These are phyloP conservation scores for Aspergillus bombycis DNA, from an alignment of 2,329 filamentous ascomycete genomes.

Conservation along the genomic window DNA sequence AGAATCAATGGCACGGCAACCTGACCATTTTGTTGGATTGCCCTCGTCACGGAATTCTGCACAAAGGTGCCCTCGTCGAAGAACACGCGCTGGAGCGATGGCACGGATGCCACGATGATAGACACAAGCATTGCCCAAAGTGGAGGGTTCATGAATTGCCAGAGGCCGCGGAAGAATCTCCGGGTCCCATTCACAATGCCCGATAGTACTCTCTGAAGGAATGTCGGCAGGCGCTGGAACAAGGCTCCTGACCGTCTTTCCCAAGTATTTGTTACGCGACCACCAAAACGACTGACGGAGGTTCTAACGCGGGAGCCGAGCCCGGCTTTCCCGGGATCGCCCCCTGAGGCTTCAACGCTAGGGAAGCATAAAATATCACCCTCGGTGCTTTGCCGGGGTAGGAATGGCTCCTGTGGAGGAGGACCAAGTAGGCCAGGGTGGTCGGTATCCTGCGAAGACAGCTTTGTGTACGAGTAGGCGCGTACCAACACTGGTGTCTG, in stretches of 20 bases:
- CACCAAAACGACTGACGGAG: constrained; percentile 23
- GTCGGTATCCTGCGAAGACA: constrained; percentile 26
- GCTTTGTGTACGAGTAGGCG: constrained; percentile 40
- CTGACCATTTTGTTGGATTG: constrained; percentile 79
- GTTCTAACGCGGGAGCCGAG: constrained; percentile 33
- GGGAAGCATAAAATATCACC: constrained; percentile 65
- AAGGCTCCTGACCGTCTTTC: constrained; percentile 27
- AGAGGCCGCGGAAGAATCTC: constrained; percentile 68
- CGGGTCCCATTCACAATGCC: constrained; percentile 43
- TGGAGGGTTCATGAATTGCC: constrained; percentile 97
- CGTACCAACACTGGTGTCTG: constrained; percentile 43
- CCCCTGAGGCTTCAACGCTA: constrained; percentile 36
- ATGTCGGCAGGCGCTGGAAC: constrained; percentile 56
- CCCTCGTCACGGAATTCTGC: constrained; percentile 88
- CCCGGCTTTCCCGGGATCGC: constrained; percentile 32
- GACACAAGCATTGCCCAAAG: constrained; percentile 95
- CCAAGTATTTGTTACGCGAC: constrained; percentile 24
- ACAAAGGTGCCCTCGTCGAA: constrained; percentile 88
- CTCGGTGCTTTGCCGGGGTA: constrained; percentile 43
- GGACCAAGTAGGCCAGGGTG: constrained; percentile 31
- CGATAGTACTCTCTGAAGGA: constrained; percentile 55
- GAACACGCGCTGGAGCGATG: constrained; percentile 78
- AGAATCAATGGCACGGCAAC: constrained; percentile 95
- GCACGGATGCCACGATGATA: constrained; percentile 88
- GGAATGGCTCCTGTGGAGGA: constrained; percentile 40